phyloP scores from a whole-genome alignment of 2,329 filamentous ascomycete genomes.

The Fusarium sp. region DNA sequence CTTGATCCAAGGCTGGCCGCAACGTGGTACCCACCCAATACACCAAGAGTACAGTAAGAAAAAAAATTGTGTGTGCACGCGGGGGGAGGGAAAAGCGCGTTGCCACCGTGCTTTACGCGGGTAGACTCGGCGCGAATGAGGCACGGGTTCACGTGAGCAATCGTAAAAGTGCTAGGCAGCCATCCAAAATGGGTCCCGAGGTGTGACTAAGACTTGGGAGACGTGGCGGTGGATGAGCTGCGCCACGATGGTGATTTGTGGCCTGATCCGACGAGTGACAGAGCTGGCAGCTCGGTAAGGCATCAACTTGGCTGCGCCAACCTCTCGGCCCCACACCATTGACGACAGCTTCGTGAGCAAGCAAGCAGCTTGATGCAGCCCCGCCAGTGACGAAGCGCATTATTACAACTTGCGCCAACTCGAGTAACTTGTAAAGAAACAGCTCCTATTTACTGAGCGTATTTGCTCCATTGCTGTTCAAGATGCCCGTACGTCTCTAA shows the following conservation, averaged over 20 bases:
- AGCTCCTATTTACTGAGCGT: slow-evolving; percentile 40
- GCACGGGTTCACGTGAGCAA: slow-evolving; percentile 53
- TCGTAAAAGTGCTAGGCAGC: slow-evolving; percentile 46
- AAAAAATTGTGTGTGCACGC: slow-evolving; percentile 31
- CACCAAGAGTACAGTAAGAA: neutral
- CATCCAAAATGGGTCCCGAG: slow-evolving; percentile 12
- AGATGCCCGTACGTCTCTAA: slow-evolving; percentile 60
- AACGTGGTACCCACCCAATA: slow-evolving; percentile 20
- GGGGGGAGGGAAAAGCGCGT: slow-evolving; percentile 32
- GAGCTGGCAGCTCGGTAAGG: slow-evolving; percentile 28
- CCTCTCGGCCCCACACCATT: slow-evolving; percentile 46
- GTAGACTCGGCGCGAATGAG: slow-evolving; percentile 47
- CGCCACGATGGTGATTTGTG: slow-evolving; percentile 30
- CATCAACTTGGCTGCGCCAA: slow-evolving; percentile 31
- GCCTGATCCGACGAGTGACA: slow-evolving; percentile 28
- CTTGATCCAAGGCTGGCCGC: slow-evolving; percentile 15
- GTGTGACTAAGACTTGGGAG: slow-evolving; percentile 22
- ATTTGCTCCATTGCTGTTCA: slow-evolving; percentile 47
- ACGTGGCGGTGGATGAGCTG: slow-evolving; percentile 30
- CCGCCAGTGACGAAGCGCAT: slow-evolving; percentile 48
- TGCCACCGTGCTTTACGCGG: slow-evolving; percentile 36
- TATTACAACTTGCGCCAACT: slow-evolving; percentile 37
- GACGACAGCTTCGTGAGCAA: slow-evolving; percentile 49
- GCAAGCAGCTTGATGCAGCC: slow-evolving; percentile 41
- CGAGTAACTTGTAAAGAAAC: slow-evolving; percentile 10